A percentile compares a stretch with the other conserved stretches of the same genome.
Conservation (phyloP, 2,329 filamentous ascomycete genomes). For the Lasiodiplodia theobromae region DNA sequence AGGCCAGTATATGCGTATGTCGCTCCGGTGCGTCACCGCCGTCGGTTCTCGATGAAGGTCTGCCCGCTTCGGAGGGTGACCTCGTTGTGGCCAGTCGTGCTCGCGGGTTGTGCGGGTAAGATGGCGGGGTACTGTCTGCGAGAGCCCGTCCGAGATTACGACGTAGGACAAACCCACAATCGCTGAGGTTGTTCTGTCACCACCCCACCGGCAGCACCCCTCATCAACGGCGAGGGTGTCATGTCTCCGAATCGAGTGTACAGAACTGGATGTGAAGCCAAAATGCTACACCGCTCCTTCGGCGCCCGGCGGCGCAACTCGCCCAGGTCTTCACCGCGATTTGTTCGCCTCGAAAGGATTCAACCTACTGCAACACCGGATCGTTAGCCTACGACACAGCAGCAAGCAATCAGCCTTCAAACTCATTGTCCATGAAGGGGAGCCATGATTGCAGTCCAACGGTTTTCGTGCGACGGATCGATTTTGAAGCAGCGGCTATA, state of each 20-base stretch:
- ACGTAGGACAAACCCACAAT: constrained; percentile 1
- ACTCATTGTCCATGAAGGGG: not conserved
- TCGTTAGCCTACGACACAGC: not conserved
- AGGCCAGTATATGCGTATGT: constrained; percentile 20
- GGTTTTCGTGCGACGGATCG: not conserved
- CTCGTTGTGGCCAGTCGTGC: constrained; percentile 5
- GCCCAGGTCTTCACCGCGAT: constrained; percentile 6
- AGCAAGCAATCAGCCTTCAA: not conserved
- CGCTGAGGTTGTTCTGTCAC: not conserved
- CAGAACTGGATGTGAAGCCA: constrained; percentile 5
- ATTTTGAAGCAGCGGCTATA: constrained; percentile 7
- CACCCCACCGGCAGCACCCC: not conserved
- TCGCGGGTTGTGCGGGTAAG: not conserved
- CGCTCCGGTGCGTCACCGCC: constrained; percentile 2
- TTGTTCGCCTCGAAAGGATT: not conserved
- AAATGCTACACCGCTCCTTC: constrained; percentile 16
- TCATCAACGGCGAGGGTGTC: constrained; percentile 4
- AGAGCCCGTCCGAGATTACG: not conserved
- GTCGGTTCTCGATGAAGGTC: constrained; percentile 3
- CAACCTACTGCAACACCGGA: not conserved
- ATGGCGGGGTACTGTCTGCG: constrained; percentile 7
- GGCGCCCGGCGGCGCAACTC: not conserved
- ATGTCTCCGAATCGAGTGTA: not conserved
- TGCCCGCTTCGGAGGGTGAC: constrained; percentile 6
- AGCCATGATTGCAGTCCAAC: not conserved